Evolutionary conservation across 2,329 filamentous ascomycete genomes (phyloP).

Genomic region (Venturia effusa): DNA sequence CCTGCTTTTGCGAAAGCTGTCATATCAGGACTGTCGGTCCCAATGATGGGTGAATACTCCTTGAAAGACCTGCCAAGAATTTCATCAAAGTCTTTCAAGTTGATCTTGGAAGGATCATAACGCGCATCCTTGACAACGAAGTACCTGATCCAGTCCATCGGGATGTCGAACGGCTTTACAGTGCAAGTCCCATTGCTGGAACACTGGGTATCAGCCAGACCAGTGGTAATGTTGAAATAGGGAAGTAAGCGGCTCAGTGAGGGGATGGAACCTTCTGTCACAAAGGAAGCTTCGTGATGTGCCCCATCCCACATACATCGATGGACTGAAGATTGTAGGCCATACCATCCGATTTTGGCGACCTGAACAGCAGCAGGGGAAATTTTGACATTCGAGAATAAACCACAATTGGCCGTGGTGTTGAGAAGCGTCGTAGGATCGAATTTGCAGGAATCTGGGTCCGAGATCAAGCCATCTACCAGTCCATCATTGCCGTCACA

Average conservation of each 20-base stretch:
- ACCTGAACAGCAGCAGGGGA: background rate
- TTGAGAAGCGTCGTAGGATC: conserved; percentile 13
- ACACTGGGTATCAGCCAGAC: background rate
- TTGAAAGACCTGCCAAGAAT: conserved; percentile 4
- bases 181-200: background rate
- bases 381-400: background rate
- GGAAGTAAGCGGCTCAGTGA: background rate
- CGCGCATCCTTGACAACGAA: conserved; percentile 9
- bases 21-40: conserved; percentile 8
- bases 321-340: background rate
- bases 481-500: conserved; percentile 21
- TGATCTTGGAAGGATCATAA: conserved; percentile 4
- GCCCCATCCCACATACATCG: background rate
- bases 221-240: background rate
- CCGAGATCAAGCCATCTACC: conserved; percentile 23
- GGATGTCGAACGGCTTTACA: conserved; percentile 2
- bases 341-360: conserved; percentile 9
- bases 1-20: conserved; percentile 13
- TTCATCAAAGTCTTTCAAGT: conserved; percentile 8
- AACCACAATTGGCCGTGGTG: conserved; percentile 12
- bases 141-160: conserved; percentile 3
- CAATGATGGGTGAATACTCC: conserved; percentile 6
- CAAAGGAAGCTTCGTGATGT: background rate
- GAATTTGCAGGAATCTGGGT: conserved; percentile 18
- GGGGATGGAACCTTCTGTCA: background rate